phyloP scores from a whole-genome alignment of 495 filamentous ascomycete genomes.

The Entonaema liquescens region DNA sequence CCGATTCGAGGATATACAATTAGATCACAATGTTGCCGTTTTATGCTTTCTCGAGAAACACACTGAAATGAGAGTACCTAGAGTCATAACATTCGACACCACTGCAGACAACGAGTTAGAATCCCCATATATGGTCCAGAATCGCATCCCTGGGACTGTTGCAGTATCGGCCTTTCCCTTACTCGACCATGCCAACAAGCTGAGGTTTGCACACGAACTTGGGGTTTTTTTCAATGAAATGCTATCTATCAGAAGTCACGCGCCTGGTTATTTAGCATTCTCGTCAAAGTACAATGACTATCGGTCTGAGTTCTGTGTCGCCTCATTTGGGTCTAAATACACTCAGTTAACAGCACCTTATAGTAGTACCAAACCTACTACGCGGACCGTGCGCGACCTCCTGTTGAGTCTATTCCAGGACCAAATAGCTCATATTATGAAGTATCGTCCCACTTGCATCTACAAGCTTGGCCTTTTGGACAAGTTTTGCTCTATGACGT shows the following conservation, averaged over 20 bases:
- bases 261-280: neutral
- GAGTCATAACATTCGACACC: constrained; percentile 53
- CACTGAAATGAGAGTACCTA: constrained; percentile 57
- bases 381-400: neutral
- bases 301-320: neutral
- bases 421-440: neutral
- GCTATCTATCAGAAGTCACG: neutral
- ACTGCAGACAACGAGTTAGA: constrained; percentile 50
- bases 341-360: neutral
- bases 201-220: constrained; percentile 2
- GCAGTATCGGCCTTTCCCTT: neutral
- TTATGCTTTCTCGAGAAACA: constrained; percentile 50
- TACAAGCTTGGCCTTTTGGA: neutral
- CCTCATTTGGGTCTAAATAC: neutral
- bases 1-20: neutral
- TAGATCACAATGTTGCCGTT: constrained; percentile 57
- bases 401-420: neutral
- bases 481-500: neutral
- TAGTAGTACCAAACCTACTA: neutral
- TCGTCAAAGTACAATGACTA: neutral
- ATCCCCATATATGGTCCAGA: constrained; percentile 20
- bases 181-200: neutral
- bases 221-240: neutral
- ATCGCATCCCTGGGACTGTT: neutral
- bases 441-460: neutral